A percentile compares a stretch with the other conserved stretches of the same genome.
Conservation (phyloP, 768 basidiomycete genomes). For the Crassisporium funariophilum region DNA sequence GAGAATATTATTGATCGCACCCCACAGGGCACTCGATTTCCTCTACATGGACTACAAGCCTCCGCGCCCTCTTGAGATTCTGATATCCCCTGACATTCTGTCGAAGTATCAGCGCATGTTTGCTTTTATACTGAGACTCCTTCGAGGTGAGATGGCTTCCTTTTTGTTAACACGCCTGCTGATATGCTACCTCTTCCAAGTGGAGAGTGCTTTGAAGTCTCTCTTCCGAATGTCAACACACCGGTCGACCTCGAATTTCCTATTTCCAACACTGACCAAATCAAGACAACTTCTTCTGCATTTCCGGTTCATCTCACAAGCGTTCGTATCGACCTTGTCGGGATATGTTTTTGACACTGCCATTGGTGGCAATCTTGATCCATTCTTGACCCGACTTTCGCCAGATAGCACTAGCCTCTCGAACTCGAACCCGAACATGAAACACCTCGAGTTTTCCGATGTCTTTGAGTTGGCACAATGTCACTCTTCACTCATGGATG, state of each 20-base stretch:
- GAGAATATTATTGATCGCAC: conserved; percentile 7
- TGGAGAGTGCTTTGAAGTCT: conserved; percentile 66
- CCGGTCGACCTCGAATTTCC: conserved; percentile 36
- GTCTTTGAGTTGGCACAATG: conserved; percentile 70
- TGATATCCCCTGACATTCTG: conserved; percentile 73
- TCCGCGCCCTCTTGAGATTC: conserved; percentile 71
- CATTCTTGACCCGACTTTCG: conserved; percentile 54
- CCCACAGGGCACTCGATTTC: conserved; percentile 79
- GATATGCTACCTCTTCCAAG: conserved; percentile 33
- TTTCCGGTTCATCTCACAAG: conserved; percentile 74
- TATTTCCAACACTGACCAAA: conserved; percentile 60
- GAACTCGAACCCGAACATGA: conserved; percentile 1
- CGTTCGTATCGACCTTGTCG: conserved; percentile 68
- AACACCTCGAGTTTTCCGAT: conserved; percentile 50
- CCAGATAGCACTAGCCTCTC: conserved; percentile 6
- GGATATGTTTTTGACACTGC: conserved; percentile 81
- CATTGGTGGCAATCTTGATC: conserved; percentile 75
- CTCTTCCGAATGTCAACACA: conserved; percentile 62
- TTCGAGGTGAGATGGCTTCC: conserved; percentile 60
- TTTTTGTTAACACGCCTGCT: not conserved
- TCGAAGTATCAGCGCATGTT: conserved; percentile 87
- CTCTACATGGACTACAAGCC: conserved; percentile 89
- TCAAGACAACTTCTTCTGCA: conserved; percentile 59
- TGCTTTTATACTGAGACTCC: conserved; percentile 73
- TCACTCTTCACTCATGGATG: conserved; percentile 72